Base-by-base conservation (phyloP, 2,329 filamentous ascomycete genomes). In the Colletotrichum simmondsii region DNA sequence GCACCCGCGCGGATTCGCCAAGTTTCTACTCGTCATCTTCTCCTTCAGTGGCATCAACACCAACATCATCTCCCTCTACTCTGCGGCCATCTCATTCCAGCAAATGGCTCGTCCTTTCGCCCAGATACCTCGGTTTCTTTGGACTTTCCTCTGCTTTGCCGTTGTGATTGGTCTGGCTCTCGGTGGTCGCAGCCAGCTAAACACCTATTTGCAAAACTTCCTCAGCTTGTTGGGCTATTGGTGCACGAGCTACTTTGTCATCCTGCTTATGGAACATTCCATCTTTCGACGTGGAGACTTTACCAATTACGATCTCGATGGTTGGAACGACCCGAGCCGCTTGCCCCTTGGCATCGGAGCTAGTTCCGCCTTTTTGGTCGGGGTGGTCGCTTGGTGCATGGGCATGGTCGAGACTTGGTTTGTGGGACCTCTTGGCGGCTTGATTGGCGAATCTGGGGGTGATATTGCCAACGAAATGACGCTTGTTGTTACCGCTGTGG, bases 261-360 rank as follows among this genome's bases (percentile, higher is more conserved):
- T 46, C 42, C 4, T 46, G 16, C 42, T 54, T 12, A 54, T 54
- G 5, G 52, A 54, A 28, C 52, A 54, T 11, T 26, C 52, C 24
- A 54, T 54, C 52, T 54, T 62, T 30, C 24, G 60, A 16, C 60
- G 42, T 49, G 60, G 60, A 49, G 37, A 62, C 60, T 62, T 62
- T 52, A 42, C 60, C 1, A 62, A 62, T 5, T 62, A 62, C 60
- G 60, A 62, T 30, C 60, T 62, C 19, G 60, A 62, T n/a, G 42
- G 60, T 22, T 62, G 42, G 60, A 62, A 62, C 42, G 60, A 62
- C 42, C 60, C 60, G 60, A 62, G 60, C 60, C 42, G 60, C 60
- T 62, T 62, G 16, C 60, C 60, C 22, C 60, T 46, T 62, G 42
- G 60, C 42, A 62, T 62, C 16, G 42, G 60, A 11, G 60, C 60